Evolutionary conservation across 2,329 filamentous ascomycete species (phyloP).

Genomic region (Aureobasidium leucospermi): DNA sequence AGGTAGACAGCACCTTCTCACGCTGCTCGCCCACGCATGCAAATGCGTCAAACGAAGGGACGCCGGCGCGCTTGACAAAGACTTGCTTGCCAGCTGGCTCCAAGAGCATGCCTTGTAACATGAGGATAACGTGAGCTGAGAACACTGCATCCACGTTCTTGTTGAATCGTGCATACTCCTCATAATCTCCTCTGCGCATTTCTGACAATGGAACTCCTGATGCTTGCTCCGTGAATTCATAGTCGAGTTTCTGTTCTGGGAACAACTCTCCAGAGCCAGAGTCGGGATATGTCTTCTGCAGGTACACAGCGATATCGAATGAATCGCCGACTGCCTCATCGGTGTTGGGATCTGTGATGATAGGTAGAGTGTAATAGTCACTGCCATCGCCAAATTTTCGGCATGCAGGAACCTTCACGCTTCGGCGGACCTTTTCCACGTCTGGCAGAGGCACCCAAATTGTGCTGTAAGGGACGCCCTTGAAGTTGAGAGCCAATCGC

Average conservation of each 20-base stretch:
- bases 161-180: conserved; percentile 38
- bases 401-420: conserved; percentile 40
- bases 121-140: conserved; percentile 35
- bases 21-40: background rate
- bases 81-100: conserved; percentile 16
- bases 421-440: conserved; percentile 41
- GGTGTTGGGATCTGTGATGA: conserved; percentile 43
- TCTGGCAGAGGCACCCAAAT: conserved; percentile 49
- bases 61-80: conserved; percentile 3
- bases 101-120: conserved; percentile 29
- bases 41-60: background rate
- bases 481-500: conserved; percentile 46
- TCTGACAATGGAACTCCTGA: conserved; percentile 29
- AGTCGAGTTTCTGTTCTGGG: conserved; percentile 5
- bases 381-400: conserved; percentile 51
- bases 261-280: conserved; percentile 21
- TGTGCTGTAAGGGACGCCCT: conserved; percentile 40
- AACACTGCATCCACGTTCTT: conserved; percentile 43
- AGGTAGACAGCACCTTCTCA: background rate
- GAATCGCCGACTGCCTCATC: conserved; percentile 49
- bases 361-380: conserved; percentile 55
- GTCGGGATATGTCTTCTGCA: conserved; percentile 46
- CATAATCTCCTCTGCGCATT: conserved; percentile 45
- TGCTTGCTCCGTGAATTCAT: conserved; percentile 40
- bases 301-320: conserved; percentile 57